These are phyloP conservation scores for Penicillium canariense DNA, from an alignment of 495 filamentous ascomycete genomes.

Conservation along the genomic window DNA sequence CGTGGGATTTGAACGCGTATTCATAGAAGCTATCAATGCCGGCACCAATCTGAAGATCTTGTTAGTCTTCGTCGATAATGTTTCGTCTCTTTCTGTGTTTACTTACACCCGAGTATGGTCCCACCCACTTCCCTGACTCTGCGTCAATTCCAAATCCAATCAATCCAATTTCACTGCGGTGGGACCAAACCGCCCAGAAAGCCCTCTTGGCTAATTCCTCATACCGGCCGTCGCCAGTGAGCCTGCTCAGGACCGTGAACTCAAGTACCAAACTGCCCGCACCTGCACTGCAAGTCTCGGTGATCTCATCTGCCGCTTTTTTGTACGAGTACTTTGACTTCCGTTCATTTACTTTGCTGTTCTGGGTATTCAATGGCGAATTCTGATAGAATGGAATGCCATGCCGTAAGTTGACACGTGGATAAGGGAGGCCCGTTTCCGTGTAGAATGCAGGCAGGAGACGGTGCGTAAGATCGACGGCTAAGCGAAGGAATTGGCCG, in stretches of 20 bases:
- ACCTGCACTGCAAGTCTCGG: constrained; percentile 94
- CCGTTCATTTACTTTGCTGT: neutral
- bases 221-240: constrained; percentile 83
- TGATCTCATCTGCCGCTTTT: constrained; percentile 60
- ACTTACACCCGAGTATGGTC: constrained; percentile 70
- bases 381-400: constrained; percentile 89
- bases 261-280: constrained; percentile 92
- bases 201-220: constrained; percentile 86
- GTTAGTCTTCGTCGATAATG: constrained; percentile 12
- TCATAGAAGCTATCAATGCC: constrained; percentile 98
- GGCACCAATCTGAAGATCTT: constrained; percentile 65
- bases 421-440: constrained; percentile 88
- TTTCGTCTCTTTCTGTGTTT: neutral
- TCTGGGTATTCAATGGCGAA: constrained; percentile 60
- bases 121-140: constrained; percentile 87
- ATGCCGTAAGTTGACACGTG: constrained; percentile 86
- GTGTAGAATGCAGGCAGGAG: constrained; percentile 89
- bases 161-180: constrained; percentile 81
- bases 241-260: constrained; percentile 83
- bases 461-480: constrained; percentile 76
- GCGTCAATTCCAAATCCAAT: constrained; percentile 90
- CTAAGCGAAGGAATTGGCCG: constrained; percentile 82
- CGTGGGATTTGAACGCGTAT: constrained; percentile 91
- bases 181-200: constrained; percentile 92
- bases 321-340: constrained; percentile 19